These are phyloP conservation scores for Russula griseocarnosa DNA, from an alignment of 768 basidiomycete species.

Conservation along the genomic window DNA sequence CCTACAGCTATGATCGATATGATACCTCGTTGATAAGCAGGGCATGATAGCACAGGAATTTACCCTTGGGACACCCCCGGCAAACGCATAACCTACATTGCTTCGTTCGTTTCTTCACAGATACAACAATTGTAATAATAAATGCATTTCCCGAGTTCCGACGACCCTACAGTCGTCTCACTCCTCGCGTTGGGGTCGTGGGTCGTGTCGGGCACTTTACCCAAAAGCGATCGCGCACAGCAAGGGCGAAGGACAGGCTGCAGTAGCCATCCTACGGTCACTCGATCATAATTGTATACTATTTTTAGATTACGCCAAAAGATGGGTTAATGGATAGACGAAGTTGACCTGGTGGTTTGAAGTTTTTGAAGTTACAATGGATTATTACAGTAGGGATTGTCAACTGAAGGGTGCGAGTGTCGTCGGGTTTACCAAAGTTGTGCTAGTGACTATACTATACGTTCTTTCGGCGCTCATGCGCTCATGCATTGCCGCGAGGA, in stretches of 20 bases:
- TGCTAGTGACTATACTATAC: too few relatives aligned
- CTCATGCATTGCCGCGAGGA: too few relatives aligned
- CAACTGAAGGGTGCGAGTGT: too few relatives aligned
- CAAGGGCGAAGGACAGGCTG: background rate
- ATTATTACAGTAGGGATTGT: too few relatives aligned
- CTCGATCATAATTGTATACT: too few relatives aligned
- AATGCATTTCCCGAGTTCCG: too few relatives aligned
- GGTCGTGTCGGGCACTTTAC: background rate
- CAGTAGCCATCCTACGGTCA: background rate
- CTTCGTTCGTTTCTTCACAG: background rate
- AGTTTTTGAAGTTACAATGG: too few relatives aligned
- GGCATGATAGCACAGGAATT: background rate
- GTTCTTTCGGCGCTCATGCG: too few relatives aligned
- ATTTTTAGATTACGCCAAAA: too few relatives aligned
- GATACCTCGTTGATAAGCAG: background rate
- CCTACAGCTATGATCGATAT: constrained; percentile 1
- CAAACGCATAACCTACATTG: background rate
- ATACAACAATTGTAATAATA: background rate
- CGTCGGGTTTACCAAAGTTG: too few relatives aligned
- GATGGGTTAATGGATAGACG: too few relatives aligned
- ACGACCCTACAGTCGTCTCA: background rate
- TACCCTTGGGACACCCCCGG: background rate
- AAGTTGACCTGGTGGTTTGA: too few relatives aligned
- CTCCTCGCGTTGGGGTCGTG: background rate
- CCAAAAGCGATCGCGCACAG: background rate